Conservation (phyloP, 306 rosid genomes). For the Trichosanthes cucumerina region DNA sequence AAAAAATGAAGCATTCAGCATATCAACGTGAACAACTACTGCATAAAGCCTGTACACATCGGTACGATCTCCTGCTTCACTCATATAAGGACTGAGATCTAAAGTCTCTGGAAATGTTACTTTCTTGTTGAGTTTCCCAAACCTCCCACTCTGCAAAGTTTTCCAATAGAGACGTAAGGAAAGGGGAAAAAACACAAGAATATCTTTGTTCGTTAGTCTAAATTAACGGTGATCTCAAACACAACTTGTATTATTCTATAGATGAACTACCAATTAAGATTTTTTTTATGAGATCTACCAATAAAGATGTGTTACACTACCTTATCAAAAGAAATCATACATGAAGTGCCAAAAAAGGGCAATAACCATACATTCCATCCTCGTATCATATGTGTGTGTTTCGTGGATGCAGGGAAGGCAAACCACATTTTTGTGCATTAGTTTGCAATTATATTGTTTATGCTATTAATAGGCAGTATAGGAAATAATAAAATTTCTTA, state of each 20-base stretch:
- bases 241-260: background rate
- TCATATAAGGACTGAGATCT: conserved; percentile 79
- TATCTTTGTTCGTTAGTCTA: background rate
- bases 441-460: background rate
- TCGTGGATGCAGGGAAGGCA: background rate
- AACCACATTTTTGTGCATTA: background rate
- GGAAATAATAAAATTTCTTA: background rate
- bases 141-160: conserved; percentile 77
- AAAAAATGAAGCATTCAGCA: conserved; percentile 93
- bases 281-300: no score
- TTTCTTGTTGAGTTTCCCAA: conserved; percentile 92
- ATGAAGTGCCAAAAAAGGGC: background rate
- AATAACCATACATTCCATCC: background rate
- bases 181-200: background rate
- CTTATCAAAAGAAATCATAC: background rate
- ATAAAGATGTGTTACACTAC: background rate
- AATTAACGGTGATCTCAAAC: background rate
- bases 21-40: conserved; percentile 87
- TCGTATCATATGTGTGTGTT: background rate
- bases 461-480: background rate
- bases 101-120: conserved; percentile 79
- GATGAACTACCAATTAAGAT: background rate
- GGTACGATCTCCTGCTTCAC: conserved; percentile 60
- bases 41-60: conserved; percentile 77
- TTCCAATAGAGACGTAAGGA: conserved; percentile 3